Conservation (phyloP, 768 basidiomycete genomes). For the Tylopilus balloui region DNA sequence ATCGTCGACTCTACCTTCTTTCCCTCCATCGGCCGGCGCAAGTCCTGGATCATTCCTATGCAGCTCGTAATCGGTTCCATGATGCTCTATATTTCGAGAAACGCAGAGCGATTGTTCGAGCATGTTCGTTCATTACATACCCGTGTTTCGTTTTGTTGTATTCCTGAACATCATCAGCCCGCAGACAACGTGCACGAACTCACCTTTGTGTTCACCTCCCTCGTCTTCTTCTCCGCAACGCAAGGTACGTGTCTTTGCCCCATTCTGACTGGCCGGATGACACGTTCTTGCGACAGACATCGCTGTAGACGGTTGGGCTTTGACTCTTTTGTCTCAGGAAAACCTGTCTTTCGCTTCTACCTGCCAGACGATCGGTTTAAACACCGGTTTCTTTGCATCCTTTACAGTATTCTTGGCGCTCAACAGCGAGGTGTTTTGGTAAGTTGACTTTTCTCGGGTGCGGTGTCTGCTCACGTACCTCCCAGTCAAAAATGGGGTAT, state of each 20-base stretch:
- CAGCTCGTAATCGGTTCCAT: conserved; percentile 83
- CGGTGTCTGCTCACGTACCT: conserved; percentile 7
- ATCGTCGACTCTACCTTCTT: conserved; percentile 91
- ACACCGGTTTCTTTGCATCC: conserved; percentile 91
- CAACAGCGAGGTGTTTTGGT: conserved; percentile 92
- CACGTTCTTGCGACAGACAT: conserved; percentile 57
- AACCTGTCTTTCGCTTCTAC: conserved; percentile 96
- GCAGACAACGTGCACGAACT: conserved; percentile 72
- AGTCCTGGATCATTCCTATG: conserved; percentile 99
- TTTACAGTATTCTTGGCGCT: conserved; percentile 98
- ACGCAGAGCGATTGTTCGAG: conserved; percentile 72
- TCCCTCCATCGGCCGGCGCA: conserved; percentile 81
- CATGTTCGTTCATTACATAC: conserved; percentile 46
- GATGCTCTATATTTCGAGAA: conserved; percentile 73
- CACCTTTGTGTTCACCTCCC: conserved; percentile 78
- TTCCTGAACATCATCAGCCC: conserved; percentile 49
- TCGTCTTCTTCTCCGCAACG: conserved; percentile 94
- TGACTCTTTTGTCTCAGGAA: conserved; percentile 84
- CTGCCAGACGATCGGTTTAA: conserved; percentile 95
- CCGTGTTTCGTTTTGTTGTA: conserved; percentile 1
- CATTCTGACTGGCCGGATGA: conserved; percentile 13
- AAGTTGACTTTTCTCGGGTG: conserved; percentile 21
- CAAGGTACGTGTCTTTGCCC: conserved; percentile 60
- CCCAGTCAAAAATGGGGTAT: conserved; percentile 71
- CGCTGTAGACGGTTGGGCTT: conserved; percentile 91